phyloP scores from a whole-genome alignment of 1,284 basidiomycete species.

The Jaminaea rosea region DNA sequence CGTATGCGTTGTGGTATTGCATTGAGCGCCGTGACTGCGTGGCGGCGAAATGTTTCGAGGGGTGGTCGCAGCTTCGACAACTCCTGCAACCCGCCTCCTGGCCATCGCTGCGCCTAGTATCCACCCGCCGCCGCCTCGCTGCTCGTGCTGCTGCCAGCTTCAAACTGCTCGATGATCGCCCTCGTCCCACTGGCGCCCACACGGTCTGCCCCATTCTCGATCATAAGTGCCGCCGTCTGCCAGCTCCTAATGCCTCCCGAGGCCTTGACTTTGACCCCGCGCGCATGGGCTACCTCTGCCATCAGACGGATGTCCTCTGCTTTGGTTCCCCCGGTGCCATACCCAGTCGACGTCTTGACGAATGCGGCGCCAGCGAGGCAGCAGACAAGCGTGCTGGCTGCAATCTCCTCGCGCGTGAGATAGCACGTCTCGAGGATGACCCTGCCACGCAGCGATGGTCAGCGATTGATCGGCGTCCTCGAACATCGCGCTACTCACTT shows the following conservation, averaged over 20 bases:
- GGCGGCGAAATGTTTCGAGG: too few species aligned
- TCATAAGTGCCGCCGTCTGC: slow-evolving; percentile 23
- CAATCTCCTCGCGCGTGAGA: slow-evolving; percentile 26
- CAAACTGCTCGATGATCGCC: slow-evolving; percentile 27
- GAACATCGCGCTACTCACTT: background rate
- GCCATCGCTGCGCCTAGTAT: too few species aligned
- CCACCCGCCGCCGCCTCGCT: background rate
- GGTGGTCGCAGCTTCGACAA: too few species aligned
- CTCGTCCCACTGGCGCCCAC: slow-evolving; percentile 35
- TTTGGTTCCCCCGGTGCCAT: slow-evolving; percentile 30
- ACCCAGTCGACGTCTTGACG: slow-evolving; percentile 41
- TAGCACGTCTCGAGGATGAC: slow-evolving; percentile 37
- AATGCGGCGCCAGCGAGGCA: slow-evolving; percentile 32
- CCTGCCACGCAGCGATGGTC: slow-evolving; percentile 17
- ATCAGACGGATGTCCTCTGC: slow-evolving; percentile 31
- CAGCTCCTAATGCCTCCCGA: slow-evolving; percentile 28
- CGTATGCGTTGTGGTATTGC: too few species aligned
- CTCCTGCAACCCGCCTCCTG: too few species aligned
- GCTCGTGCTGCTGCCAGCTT: slow-evolving; percentile 6
- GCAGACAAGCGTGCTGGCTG: slow-evolving; percentile 14
- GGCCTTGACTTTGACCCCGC: slow-evolving; percentile 28
- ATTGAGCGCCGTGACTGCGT: too few species aligned
- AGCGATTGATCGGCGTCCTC: background rate
- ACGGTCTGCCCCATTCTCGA: slow-evolving; percentile 25
- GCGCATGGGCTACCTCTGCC: slow-evolving; percentile 18